Evolutionary conservation across 192 early-diverging fungal species (phyloP), one percentile per base, ranked within the genome.

Genomic region (Mortierella hygrophila): DNA sequence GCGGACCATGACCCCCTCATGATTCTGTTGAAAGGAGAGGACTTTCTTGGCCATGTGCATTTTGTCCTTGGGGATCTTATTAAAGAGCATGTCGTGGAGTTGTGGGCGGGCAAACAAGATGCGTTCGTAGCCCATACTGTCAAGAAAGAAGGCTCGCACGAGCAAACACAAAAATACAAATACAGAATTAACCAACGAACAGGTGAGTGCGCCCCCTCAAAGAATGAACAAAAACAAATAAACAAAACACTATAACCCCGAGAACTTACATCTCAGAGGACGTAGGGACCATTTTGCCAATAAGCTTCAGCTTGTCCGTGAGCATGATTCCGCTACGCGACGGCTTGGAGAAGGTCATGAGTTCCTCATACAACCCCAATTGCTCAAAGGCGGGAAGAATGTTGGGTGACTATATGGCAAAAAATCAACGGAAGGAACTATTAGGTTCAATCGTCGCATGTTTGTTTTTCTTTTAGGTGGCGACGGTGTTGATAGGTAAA

Each of bases 31-130:
- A 6, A 75, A 23, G 0, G 72, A 65, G 21, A 68, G 23, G 7
- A 81, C 40, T 40, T 81, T 81, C 23, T 81, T 81, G 37, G 32
- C 52, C 26, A 81, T 40, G 23, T 75, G 79, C n/a, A 81, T 70
- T 6, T 63, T 55, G 5, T 81, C 63, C n/a, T 37, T 23, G 0
- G 79, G 79, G 8, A 81, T 26, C n/a, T 74, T 68, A 2, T 44
- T 40, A 2, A 70, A 18, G 0, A 81, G 72, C 41, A 81, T 4
- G 35, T 74, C 72, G n/a, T 81, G 68, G 6, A 81, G 26, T 3
- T 37, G 29, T 7, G 77, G 77, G 13, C 77, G 77, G 18, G 70
- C 40, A 42, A 79, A 76, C 9, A 76, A 57, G 1, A 49, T 20
- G 42, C 60, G 42, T n/a, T 73, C 55, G 11, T 73, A 72, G 20